phyloP scores from a whole-genome alignment of 768 basidiomycete genomes.

The Boletus edulis region DNA sequence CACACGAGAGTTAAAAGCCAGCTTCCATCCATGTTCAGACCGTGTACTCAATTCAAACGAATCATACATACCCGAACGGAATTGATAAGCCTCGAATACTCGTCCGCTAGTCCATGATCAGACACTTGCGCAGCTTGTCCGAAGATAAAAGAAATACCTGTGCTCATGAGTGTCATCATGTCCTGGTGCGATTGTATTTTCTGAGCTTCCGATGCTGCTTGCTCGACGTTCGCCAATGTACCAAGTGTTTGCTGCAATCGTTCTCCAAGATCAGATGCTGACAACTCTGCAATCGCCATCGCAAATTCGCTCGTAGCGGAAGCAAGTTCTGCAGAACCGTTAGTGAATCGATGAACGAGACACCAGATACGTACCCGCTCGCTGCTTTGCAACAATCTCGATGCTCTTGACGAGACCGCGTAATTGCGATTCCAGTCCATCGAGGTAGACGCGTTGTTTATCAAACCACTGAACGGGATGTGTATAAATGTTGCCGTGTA shows the following conservation, averaged over 20 bases:
- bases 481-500: neutral
- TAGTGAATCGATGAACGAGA: neutral
- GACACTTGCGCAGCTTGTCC: neutral
- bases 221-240: conserved; percentile 71
- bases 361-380: conserved; percentile 50
- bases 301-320: conserved; percentile 76
- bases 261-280: conserved; percentile 71
- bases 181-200: conserved; percentile 79
- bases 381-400: conserved; percentile 79
- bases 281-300: conserved; percentile 64
- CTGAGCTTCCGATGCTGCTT: conserved; percentile 70
- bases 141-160: conserved; percentile 41
- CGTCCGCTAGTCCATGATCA: conserved; percentile 55
- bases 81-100: conserved; percentile 88
- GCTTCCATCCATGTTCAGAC: conserved; percentile 37
- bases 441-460: conserved; percentile 77
- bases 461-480: conserved; percentile 82
- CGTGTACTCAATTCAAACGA: neutral
- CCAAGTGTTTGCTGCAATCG: conserved; percentile 69
- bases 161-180: conserved; percentile 74
- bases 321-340: conserved; percentile 55
- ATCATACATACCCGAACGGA: conserved; percentile 69
- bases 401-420: conserved; percentile 85
- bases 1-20: conserved; percentile 86
- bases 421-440: conserved; percentile 87